Base-by-base conservation (phyloP, 148 eudicot genomes). In the Gaultheria prostrata region DNA sequence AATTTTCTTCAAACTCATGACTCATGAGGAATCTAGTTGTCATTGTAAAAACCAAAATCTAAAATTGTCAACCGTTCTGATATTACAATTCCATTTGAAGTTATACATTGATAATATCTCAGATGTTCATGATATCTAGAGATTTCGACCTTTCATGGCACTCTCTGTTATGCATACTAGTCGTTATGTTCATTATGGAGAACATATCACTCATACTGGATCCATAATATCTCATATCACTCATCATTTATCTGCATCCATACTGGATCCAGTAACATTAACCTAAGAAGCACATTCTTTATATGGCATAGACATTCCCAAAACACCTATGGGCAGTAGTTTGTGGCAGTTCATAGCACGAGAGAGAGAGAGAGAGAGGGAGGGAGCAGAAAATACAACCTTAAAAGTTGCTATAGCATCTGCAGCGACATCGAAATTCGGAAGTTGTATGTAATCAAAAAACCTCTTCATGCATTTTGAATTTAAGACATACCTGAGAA, bases 331-430 rank as follows among this genome's bases (percentile, higher is more conserved):
- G 71, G 70, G 33, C 15, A 65, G 35, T 26, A 67, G 35, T 26
- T 67, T 67, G 72, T 28, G 33, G 18, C 18, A 0, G 35, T 67
- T 67, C 72, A 67, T 26, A 8, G 35, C 9, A 30, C 10, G 69
- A 26, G 26, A 8, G 67, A 14, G 26, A 4, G 81, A 20, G 5
- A 17, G 20, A 33, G 39, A 30, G 21, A 24, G 28, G 24, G 33
- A 65, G 71, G 26, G 71, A 65, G 33, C 33, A 67, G 72, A 67
- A 13, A 67, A 30, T 3, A 12, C 32, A 7, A 94, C 99, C 99
- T 94, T 97, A 84, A 94, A 96, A 56, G 98, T 94, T 61, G 98
- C 98, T 78, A 94, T 94, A 83, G 98, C 98, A 92, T 96, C 98
- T 14, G 98, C 98, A 86, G 99, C 93, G 76, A 97, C 93, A 88